Conservation (phyloP, 1,284 basidiomycete species). For the Tylopilus orsonianus region DNA sequence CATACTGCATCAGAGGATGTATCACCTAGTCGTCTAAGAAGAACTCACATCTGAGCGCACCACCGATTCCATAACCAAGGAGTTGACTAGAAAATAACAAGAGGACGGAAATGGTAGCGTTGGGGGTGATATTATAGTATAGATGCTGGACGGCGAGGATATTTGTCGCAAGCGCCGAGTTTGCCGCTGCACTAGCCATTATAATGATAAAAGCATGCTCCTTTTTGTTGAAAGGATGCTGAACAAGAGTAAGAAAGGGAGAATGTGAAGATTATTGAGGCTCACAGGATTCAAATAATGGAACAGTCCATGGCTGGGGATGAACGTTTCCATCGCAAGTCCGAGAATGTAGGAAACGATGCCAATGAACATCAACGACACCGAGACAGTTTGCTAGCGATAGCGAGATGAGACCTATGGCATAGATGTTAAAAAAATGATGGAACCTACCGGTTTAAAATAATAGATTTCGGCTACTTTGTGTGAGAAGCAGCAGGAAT, state of each 20-base stretch:
- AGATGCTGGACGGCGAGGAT: constrained; percentile 62
- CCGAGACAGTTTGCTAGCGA: constrained; percentile 46
- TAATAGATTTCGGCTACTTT: constrained; percentile 53
- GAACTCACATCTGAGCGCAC: constrained; percentile 49
- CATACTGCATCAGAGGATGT: constrained; percentile 16
- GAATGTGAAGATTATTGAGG: constrained; percentile 12
- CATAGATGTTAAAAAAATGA: background rate
- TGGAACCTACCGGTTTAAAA: constrained; percentile 48
- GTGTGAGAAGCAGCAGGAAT: background rate
- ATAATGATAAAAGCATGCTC: constrained; percentile 66
- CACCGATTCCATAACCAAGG: constrained; percentile 58
- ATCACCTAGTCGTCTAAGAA: constrained; percentile 11
- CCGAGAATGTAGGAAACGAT: constrained; percentile 43
- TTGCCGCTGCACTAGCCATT: constrained; percentile 64
- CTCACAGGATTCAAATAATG: constrained; percentile 56
- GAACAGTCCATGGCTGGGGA: constrained; percentile 49
- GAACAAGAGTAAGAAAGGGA: constrained; percentile 7
- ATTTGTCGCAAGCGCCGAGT: constrained; percentile 63
- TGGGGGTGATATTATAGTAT: constrained; percentile 55
- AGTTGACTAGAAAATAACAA: constrained; percentile 61
- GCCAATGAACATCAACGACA: constrained; percentile 53
- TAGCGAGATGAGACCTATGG: background rate
- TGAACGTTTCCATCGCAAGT: constrained; percentile 39
- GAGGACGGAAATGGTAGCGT: constrained; percentile 53
- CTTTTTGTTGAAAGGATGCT: constrained; percentile 45